Evolutionary conservation across 1,139 yeast genomes (phyloP), one percentile per base, ranked within the genome.

Genomic region (Sugiyamaella sp.): DNA sequence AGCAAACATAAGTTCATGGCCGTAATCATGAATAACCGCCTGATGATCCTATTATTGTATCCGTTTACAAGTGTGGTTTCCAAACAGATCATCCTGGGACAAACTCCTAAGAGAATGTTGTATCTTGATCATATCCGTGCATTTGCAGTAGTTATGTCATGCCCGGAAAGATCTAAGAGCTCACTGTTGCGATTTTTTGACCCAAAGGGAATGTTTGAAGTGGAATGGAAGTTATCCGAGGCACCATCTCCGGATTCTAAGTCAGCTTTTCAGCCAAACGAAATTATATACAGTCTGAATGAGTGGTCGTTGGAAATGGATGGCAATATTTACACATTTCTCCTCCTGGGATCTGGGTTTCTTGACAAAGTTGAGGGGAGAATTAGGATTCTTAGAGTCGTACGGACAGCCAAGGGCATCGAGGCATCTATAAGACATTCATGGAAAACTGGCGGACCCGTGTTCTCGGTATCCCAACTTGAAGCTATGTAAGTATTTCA

Each of bases 1-100:
- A 22, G 46, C 22, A 25, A 32, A 14, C 46, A 48, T 27, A 46
- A 48, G 16, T 21, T 48, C 24, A 27, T 76, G 49, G 76, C 75
- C 1, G 65, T 78, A 8, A 64, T 79, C 1, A 67, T 84, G 55
- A 82, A 78, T 48, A 83, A 80, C 58, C 85, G 85, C 0, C 66
- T 82, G 17, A 71, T 75, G 27, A 55, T 76, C 1, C 68, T 77
- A 0, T 63, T 68, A 1, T 56, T 80, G 0, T 67, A 70, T 0
- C 53, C 53, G 4, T 27, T 42, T 6, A 47, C 54, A 2, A 42
- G 49, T 8, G 52, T 66, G 57, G 38, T 73, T 59, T 52, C 69
- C 49, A 56, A 65, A 51, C 50, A 73, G 72, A n/a, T 77, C 0
- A 68, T 67, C 17, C 60, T 79, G 1, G 73, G 74, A 0, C 76